phyloP scores from a whole-genome alignment of 2,329 filamentous ascomycete genomes.

The Penicillium brasilianum region DNA sequence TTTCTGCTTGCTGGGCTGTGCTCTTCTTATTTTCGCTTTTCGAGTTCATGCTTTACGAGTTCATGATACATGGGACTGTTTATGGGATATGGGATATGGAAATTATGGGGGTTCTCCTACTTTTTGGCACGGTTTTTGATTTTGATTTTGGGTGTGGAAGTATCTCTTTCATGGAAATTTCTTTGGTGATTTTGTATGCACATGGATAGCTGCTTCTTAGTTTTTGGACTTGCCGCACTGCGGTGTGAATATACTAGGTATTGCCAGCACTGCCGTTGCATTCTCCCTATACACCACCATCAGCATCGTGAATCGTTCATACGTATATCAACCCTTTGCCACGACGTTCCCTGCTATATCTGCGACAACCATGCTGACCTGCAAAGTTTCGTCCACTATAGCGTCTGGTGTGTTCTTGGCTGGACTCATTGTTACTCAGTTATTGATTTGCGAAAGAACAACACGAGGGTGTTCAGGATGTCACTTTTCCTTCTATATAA shows the following conservation, averaged over 20 bases:
- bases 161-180: background rate
- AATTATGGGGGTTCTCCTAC: conserved; percentile 13
- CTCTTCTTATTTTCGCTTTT: background rate
- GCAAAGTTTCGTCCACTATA: no score
- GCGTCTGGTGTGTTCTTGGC: no score
- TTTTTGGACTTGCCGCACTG: background rate
- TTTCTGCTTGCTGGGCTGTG: conserved; percentile 4
- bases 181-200: background rate
- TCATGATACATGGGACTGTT: conserved; percentile 28
- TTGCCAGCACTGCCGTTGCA: no score
- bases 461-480: no score
- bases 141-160: background rate
- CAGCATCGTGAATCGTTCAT: no score
- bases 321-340: no score
- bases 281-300: no score
- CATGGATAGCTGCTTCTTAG: background rate
- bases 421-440: no score
- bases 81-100: conserved; percentile 15
- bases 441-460: no score
- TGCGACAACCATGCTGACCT: no score
- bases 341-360: no score
- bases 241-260: background rate
- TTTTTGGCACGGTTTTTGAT: background rate
- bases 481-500: no score
- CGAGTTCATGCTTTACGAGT: conserved; percentile 28